These are phyloP conservation scores for Claviceps sp. DNA, from an alignment of 2,329 filamentous ascomycete species.

Conservation along the genomic window DNA sequence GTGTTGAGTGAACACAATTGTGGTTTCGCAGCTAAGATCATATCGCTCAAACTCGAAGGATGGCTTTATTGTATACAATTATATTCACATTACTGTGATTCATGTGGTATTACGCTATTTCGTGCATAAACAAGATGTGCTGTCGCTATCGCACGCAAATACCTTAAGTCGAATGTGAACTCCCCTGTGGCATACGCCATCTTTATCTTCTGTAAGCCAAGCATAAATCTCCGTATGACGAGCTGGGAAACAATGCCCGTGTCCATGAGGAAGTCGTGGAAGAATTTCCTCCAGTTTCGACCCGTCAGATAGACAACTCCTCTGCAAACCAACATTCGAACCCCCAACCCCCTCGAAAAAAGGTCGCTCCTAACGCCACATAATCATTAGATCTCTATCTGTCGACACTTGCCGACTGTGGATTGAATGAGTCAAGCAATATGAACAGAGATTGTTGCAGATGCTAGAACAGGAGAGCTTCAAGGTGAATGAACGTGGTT, in stretches of 20 bases:
- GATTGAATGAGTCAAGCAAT: neutral
- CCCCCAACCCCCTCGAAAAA: neutral
- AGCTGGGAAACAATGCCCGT: neutral
- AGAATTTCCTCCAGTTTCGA: neutral
- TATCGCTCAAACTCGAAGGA: neutral
- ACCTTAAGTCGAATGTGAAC: neutral
- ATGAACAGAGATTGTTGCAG: neutral
- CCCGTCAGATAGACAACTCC: neutral
- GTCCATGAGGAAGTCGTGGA: neutral
- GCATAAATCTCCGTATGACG: neutral
- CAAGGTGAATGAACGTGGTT: neutral
- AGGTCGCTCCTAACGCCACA: neutral
- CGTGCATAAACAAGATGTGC: constrained; percentile 1
- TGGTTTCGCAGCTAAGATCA: neutral
- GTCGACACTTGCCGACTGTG: neutral
- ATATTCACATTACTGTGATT: neutral
- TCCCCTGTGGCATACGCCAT: neutral
- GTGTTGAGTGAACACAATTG: neutral
- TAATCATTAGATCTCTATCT: neutral
- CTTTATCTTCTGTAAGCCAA: neutral
- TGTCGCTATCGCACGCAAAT: constrained; percentile 1
- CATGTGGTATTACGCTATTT: constrained; percentile 1
- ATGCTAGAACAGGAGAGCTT: neutral
- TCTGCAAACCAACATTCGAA: neutral
- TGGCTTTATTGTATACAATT: neutral